phyloP scores from a whole-genome alignment of 352 stramenopile genomes.

The Paralagenidium karlingii region DNA sequence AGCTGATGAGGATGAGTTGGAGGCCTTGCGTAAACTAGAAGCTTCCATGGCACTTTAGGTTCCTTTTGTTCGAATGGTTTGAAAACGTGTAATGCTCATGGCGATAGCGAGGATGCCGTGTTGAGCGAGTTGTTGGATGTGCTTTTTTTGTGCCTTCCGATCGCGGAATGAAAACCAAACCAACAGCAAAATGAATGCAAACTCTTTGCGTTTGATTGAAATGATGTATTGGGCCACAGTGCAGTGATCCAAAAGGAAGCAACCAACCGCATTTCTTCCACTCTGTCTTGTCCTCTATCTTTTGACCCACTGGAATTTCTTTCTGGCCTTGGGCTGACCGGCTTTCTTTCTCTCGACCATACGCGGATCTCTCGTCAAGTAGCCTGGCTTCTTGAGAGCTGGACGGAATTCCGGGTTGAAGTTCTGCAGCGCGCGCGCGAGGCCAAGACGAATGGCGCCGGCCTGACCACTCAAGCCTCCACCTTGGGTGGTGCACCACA shows the following conservation, averaged over 20 bases:
- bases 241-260: neutral
- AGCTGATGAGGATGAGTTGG: constrained; percentile 72
- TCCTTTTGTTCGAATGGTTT: neutral
- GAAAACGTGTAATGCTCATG: neutral
- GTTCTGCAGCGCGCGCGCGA: constrained; percentile 87
- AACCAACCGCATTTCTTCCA: neutral
- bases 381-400: constrained; percentile 86
- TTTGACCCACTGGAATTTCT: constrained; percentile 97
- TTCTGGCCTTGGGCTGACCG: constrained; percentile 92
- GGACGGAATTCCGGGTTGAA: constrained; percentile 89
- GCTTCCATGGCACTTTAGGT: constrained; percentile 73
- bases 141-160: neutral
- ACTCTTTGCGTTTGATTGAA: constrained; percentile 7
- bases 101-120: too few relatives aligned
- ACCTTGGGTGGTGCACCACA: constrained; percentile 86
- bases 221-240: neutral
- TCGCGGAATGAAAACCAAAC: neutral
- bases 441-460: constrained; percentile 87
- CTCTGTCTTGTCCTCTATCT: constrained; percentile 54
- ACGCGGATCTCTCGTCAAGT: constrained; percentile 90
- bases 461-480: constrained; percentile 90
- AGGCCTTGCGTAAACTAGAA: constrained; percentile 73
- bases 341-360: constrained; percentile 96
- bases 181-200: neutral
- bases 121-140: too few relatives aligned